A percentile compares a stretch with the other conserved stretches of the same genome.
Conservation (phyloP, 148 eudicot species). For the Euryodendron excelsum region DNA sequence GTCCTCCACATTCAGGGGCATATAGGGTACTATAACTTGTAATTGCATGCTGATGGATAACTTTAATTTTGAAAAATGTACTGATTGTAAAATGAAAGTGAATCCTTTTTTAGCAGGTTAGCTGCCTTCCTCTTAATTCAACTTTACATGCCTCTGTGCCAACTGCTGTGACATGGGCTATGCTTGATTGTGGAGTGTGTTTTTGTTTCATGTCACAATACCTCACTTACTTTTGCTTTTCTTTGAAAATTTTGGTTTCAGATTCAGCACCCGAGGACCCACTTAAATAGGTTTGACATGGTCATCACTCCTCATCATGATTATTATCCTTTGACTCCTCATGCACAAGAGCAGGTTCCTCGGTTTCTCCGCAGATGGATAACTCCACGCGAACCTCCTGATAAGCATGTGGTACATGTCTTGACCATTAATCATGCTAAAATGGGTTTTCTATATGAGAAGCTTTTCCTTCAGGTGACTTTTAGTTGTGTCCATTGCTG, state of each 20-base stretch:
- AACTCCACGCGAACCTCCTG: constrained; percentile 88
- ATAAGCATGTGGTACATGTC: constrained; percentile 68
- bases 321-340: constrained; percentile 79
- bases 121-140: background rate
- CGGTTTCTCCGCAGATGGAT: constrained; percentile 75
- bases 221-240: constrained; percentile 10
- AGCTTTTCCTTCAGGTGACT: background rate
- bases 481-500: constrained; percentile 3
- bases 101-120: background rate
- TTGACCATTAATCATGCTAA: background rate
- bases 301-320: constrained; percentile 93
- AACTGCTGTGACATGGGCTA: background rate
- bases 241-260: constrained; percentile 32
- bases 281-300: constrained; percentile 84
- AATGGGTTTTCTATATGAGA: constrained; percentile 2
- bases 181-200: background rate
- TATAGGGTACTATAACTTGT: background rate
- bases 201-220: background rate
- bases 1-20: background rate
- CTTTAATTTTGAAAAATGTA: background rate
- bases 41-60: background rate
- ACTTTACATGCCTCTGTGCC: constrained; percentile 1
- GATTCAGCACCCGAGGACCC: constrained; percentile 96
- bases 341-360: constrained; percentile 79
- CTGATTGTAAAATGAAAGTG: background rate